phyloP scores from a whole-genome alignment of 2,329 filamentous ascomycete species.

The Emergomyces pasteurianus region DNA sequence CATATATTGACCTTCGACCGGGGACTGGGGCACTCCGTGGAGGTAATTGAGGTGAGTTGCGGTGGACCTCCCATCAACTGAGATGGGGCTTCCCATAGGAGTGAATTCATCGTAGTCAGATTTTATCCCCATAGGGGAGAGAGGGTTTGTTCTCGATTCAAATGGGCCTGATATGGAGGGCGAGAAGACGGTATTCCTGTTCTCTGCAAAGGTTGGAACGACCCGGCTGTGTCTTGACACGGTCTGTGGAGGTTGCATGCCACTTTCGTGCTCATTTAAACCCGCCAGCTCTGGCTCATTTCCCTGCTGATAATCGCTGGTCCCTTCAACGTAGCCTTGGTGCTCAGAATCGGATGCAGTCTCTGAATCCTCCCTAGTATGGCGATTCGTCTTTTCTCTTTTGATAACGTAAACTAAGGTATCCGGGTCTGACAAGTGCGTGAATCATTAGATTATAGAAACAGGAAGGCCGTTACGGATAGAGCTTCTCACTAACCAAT shows the following conservation, averaged over 20 bases:
- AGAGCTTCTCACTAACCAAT: constrained; percentile 22
- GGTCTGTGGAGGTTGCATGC: constrained; percentile 5
- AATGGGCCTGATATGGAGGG: background rate
- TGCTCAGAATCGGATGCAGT: background rate
- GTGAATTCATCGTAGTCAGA: background rate
- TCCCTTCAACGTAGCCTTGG: background rate
- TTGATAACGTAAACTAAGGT: constrained; percentile 29
- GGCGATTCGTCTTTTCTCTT: constrained; percentile 22
- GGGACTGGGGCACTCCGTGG: constrained; percentile 10
- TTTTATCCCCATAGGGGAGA: background rate
- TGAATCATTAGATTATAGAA: background rate
- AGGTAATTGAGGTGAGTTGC: constrained; percentile 18
- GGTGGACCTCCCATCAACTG: constrained; percentile 7
- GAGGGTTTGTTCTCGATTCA: background rate
- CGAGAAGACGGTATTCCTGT: constrained; percentile 6
- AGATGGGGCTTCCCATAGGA: background rate
- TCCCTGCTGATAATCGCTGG: too few relatives aligned
- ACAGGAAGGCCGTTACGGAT: background rate
- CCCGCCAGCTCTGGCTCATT: background rate
- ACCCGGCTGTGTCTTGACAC: constrained; percentile 9
- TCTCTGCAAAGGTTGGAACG: constrained; percentile 19
- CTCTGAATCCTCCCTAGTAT: constrained; percentile 18
- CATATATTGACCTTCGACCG: background rate
- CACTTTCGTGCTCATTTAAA: background rate
- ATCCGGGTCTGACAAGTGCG: constrained; percentile 17